Conservation (phyloP, 768 basidiomycete species). For the Mycena venus region DNA sequence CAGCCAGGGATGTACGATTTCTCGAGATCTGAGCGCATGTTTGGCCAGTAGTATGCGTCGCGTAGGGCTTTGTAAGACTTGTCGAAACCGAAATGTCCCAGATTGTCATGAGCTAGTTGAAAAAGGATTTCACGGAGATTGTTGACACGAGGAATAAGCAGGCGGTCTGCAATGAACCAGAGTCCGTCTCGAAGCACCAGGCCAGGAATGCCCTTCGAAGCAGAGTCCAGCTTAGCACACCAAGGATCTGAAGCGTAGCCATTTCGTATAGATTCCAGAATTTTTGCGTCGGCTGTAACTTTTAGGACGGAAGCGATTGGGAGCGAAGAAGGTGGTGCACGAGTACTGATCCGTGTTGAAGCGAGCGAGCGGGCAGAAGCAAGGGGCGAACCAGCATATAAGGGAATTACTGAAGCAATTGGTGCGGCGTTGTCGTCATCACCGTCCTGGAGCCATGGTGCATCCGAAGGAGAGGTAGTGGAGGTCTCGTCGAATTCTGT, state of each 20-base stretch:
- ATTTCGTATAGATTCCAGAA: background rate
- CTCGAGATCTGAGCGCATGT: conserved; percentile 25
- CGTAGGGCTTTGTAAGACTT: conserved; percentile 31
- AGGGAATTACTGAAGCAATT: background rate
- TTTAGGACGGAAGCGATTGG: background rate
- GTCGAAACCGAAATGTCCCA: conserved; percentile 35
- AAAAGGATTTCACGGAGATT: conserved; percentile 18
- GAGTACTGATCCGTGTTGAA: too few relatives aligned
- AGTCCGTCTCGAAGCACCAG: background rate
- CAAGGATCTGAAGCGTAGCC: conserved; percentile 21
- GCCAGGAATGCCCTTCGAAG: background rate
- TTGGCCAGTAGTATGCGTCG: conserved; percentile 30
- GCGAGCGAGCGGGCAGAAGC: too few relatives aligned
- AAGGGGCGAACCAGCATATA: too few relatives aligned
- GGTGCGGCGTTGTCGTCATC: background rate
- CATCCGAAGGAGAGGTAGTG: too few relatives aligned
- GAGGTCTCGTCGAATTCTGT: too few relatives aligned
- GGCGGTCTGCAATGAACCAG: conserved; percentile 1
- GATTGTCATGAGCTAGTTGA: conserved; percentile 31
- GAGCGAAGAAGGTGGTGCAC: too few relatives aligned
- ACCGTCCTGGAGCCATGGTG: too few relatives aligned
- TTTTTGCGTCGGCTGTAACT: too few relatives aligned
- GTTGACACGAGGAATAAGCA: background rate
- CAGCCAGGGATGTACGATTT: conserved; percentile 40
- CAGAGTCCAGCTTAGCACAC: conserved; percentile 13